Evolutionary conservation across 2,329 filamentous ascomycete species (phyloP), one percentile per base, ranked within the genome.

Genomic region (Paracorniculantispora psalliotae): DNA sequence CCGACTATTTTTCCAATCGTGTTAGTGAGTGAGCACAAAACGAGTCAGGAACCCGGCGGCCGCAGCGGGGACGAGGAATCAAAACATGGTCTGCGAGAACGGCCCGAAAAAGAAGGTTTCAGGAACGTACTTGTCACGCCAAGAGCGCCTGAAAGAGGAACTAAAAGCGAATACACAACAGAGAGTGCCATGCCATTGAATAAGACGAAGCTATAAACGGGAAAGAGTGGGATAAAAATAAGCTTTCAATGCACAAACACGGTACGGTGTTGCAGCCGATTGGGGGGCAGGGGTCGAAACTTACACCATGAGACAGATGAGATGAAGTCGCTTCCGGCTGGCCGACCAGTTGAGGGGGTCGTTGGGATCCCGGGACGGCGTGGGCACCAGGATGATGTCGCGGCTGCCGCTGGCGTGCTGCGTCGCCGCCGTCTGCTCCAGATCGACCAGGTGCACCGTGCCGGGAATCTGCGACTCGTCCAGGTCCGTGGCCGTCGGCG

Each of bases 301-400:
- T 63, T 55, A 72, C 71, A 71, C 44, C 35, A 67, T 67, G 7
- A 68, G 63, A 23, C 69, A 72, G n/a, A 67, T 47, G 19, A 71
- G 48, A 5, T 67, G 63, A 13, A 66, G 62, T 0, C 65, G 25
- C 54, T 71, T 72, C 2, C 68, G 64, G 1, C 64, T 61, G 46
- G 62, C 64, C 2, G 63, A 72, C 80, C 80, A 80, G 60, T 80
- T 83, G 35, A 84, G 69, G 2, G 81, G 81, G 61, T 83, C 81
- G 44, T 81, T 77, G 4, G 79, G 76, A 61, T 83, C 77, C 12
- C 69, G 67, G 0, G 77, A 79, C 1, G 81, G 81, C 0, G 73
- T 72, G 1, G 81, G 81, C 9, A 82, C 73, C 12, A 83, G 69
- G 19, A 83, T 77, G 56, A 81, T 78, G 51, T 80, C 73, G 33